These are phyloP conservation scores for Aristolochia contorta DNA, from an alignment of 164 flowering plant species.

Conservation along the genomic window DNA sequence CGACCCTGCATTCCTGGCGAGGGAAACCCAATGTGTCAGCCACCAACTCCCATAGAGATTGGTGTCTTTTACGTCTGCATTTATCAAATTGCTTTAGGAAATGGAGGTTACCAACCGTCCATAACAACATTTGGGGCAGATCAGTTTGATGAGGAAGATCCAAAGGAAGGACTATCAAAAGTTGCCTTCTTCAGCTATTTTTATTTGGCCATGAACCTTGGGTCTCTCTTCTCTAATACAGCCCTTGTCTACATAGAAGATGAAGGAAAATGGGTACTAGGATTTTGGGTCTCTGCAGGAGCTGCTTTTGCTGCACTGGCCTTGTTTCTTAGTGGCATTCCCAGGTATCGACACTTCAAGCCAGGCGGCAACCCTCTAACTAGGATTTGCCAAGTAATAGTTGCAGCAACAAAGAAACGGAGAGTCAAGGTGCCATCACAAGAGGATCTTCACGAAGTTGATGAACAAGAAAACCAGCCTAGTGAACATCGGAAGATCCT, in stretches of 20 bases:
- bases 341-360: constrained; percentile 65
- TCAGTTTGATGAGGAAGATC: constrained; percentile 72
- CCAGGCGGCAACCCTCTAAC: constrained; percentile 71
- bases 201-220: constrained; percentile 80
- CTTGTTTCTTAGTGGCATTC: constrained; percentile 59
- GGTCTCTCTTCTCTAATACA: constrained; percentile 78
- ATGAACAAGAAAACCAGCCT: constrained; percentile 28
- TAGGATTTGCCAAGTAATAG: constrained; percentile 59
- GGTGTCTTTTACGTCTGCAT: constrained; percentile 60
- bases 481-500: constrained; percentile 46
- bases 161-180: constrained; percentile 51
- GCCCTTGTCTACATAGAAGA: constrained; percentile 69
- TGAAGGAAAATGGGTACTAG: constrained; percentile 75
- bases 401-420: constrained; percentile 60
- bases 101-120: constrained; percentile 90
- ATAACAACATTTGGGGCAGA: constrained; percentile 95
- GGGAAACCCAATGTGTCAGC: constrained; percentile 25
- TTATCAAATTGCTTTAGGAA: constrained; percentile 69
- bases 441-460: constrained; percentile 38
- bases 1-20: constrained; percentile 68
- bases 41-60: constrained; percentile 42
- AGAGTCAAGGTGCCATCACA: constrained; percentile 25
- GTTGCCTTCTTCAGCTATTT: constrained; percentile 89
- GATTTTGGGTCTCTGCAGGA: constrained; percentile 68
- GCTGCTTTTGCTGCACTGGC: constrained; percentile 60